Conservation (phyloP, 2,329 filamentous ascomycete species). For the Verticillium tricorpus region DNA sequence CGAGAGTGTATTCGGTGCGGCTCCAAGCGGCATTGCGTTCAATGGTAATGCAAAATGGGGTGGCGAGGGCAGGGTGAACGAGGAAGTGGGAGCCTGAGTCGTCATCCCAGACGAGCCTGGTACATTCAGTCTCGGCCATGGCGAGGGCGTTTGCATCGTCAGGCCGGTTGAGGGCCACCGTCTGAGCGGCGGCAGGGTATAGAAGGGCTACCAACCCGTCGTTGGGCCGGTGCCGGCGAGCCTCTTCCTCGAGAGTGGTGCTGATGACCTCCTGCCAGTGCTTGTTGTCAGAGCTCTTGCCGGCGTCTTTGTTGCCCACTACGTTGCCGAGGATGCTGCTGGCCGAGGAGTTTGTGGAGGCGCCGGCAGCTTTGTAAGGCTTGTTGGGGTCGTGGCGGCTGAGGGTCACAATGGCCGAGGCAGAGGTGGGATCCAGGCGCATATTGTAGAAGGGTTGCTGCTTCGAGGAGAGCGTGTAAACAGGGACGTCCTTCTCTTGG, state of each 20-base stretch:
- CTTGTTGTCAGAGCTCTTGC: slow-evolving; percentile 32
- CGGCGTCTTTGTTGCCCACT: slow-evolving; percentile 18
- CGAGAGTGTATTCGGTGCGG: slow-evolving; percentile 59
- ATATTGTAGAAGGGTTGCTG: slow-evolving; percentile 64
- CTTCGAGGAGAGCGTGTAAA: slow-evolving; percentile 61
- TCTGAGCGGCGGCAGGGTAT: slow-evolving; percentile 62
- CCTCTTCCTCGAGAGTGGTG: slow-evolving; percentile 54
- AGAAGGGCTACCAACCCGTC: slow-evolving; percentile 64
- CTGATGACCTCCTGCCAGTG: slow-evolving; percentile 54
- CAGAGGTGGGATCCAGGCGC: slow-evolving; percentile 58
- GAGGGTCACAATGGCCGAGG: slow-evolving; percentile 56
- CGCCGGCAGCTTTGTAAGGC: slow-evolving; percentile 39
- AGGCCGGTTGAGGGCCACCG: slow-evolving; percentile 56
- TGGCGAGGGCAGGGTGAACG: slow-evolving; percentile 59
- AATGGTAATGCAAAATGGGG: slow-evolving; percentile 57
- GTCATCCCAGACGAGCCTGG: slow-evolving; percentile 66
- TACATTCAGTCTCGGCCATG: slow-evolving; percentile 65
- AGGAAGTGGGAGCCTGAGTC: slow-evolving; percentile 56
- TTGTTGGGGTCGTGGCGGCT: slow-evolving; percentile 57
- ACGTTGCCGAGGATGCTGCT: slow-evolving; percentile 26
- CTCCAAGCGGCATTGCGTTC: slow-evolving; percentile 56
- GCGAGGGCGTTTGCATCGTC: slow-evolving; percentile 54
- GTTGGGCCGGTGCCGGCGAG: slow-evolving; percentile 48
- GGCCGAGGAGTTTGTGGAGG: slow-evolving; percentile 18
- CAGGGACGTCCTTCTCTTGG: slow-evolving; percentile 54